Percentiles rank a stretch among this genome's conserved stretches.
phyloP scores from a whole-genome alignment of 495 filamentous ascomycete species.

The Pyrenopolyporus hunteri region DNA sequence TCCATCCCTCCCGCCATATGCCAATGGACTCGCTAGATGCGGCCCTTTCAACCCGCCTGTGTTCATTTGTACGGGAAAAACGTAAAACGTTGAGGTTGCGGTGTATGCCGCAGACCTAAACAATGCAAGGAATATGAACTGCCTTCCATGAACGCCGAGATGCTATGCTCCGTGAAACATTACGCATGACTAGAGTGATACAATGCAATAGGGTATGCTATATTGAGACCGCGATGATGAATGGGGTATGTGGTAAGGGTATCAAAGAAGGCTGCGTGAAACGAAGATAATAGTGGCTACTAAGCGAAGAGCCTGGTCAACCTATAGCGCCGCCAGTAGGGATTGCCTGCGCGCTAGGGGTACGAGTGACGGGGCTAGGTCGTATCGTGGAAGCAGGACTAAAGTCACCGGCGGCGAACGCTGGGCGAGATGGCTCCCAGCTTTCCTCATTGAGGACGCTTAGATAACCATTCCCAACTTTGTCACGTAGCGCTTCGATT shows the following conservation, averaged over 20 bases:
- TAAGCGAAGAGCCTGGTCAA: slow-evolving; percentile 42
- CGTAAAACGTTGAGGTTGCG: slow-evolving; percentile 3
- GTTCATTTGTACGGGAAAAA: slow-evolving; percentile 8
- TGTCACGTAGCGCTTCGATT: slow-evolving; percentile 80
- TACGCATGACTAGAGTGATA: slow-evolving; percentile 27
- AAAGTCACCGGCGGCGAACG: slow-evolving; percentile 48
- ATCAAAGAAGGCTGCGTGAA: slow-evolving; percentile 19
- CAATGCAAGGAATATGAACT: slow-evolving; percentile 29
- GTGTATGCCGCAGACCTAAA: slow-evolving; percentile 12
- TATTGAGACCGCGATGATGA: slow-evolving; percentile 28
- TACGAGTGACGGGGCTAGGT: slow-evolving; percentile 51
- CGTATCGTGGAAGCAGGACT: slow-evolving; percentile 49
- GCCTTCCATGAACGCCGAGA: slow-evolving; percentile 35
- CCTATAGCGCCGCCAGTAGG: slow-evolving; percentile 56
- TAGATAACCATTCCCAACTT: slow-evolving; percentile 84
- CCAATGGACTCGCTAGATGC: slow-evolving; percentile 6
- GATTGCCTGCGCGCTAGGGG: slow-evolving; percentile 56
- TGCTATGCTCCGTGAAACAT: slow-evolving; percentile 41
- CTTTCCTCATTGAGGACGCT: slow-evolving; percentile 81
- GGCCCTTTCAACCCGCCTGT: slow-evolving; percentile 4
- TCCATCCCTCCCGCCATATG: slow-evolving; percentile 3
- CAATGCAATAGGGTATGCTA: slow-evolving; percentile 27
- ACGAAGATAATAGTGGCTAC: slow-evolving; percentile 32
- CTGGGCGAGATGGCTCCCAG: slow-evolving; percentile 53
- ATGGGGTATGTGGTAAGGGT: slow-evolving; percentile 26